Conservation (phyloP, 345 rosid genomes). For the Salix suchowensis region DNA sequence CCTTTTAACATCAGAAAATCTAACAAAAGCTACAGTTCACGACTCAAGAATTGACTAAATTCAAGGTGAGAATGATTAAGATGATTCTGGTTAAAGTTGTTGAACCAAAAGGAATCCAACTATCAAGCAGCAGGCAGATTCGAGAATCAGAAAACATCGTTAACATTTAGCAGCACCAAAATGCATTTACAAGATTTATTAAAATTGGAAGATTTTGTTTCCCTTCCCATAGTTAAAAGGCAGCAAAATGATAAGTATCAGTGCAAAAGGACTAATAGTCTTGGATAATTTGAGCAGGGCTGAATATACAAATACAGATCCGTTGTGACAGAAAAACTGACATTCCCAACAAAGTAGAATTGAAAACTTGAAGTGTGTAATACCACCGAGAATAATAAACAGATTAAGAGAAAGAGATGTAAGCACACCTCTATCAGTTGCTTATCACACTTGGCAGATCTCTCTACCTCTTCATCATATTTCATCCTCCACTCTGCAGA, state of each 20-base stretch:
- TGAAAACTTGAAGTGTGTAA: neutral
- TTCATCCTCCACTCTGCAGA: conserved; percentile 89
- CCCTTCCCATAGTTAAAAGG: neutral
- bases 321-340: neutral
- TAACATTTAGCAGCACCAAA: neutral
- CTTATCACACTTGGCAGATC: conserved; percentile 52
- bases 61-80: neutral
- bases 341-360: neutral
- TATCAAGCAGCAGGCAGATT: neutral
- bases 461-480: conserved; percentile 62
- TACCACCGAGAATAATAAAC: neutral
- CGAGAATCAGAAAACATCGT: neutral
- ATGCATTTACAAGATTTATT: neutral
- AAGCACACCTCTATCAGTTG: conserved; percentile 52
- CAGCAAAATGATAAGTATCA: neutral
- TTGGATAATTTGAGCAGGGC: neutral
- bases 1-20: neutral
- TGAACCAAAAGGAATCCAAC: neutral
- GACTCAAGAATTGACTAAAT: neutral
- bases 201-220: neutral
- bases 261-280: neutral
- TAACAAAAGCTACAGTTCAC: neutral
- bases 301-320: neutral
- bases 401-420: neutral
- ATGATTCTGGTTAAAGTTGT: neutral